Evolutionary conservation across 768 basidiomycete genomes (phyloP), one percentile per base, ranked within the genome.

Genomic region (Dentipellis sp.): DNA sequence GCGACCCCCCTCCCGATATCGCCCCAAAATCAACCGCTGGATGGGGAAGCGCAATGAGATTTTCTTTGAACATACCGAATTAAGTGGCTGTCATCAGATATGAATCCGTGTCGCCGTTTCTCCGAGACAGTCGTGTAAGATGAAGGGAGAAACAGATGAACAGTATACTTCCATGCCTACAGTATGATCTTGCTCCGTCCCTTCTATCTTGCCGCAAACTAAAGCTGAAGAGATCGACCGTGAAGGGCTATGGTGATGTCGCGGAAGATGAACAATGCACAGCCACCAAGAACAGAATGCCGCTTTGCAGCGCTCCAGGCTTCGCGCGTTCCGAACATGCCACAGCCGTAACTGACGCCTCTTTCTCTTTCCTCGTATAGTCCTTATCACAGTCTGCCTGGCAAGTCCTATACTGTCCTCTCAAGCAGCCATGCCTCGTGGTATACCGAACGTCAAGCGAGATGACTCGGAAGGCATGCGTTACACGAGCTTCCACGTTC

Each of bases 401-500:
- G 3, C 8, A n/a, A 50, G n/a, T 22, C 48, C 8, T 16, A 4
- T 16, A 16, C 48, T n/a, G 23, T 50, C 16, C 47, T 23, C 48
- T 17, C 29, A 19, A 52, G 34, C 34, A 10, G 5, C n/a, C 35
- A 91, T 91, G 89, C 89, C 89, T 58, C 79, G 89, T 69, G 89
- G 89, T 57, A 80, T 91, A 49, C 88, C 90, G 34, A 89, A 88
- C 64, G 82, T 79, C 29, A 87, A 83, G 69, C 79, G 81, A 61
- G 88, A 91, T 73, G 90, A 92, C 62, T 84, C 82, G 52, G 59
- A 62, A 55, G 88, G 89, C 14, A 75, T 93, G 75, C 80, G 83
- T 48, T 91, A 86, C 69, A 91, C 91, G 4, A 75, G 79, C 12
- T 93, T 93, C 69, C 76, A 83, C 69, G 89, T 92, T 10, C 91